Evolutionary conservation across 306 rosid genomes (phyloP).

Genomic region (Prunus armeniaca): DNA sequence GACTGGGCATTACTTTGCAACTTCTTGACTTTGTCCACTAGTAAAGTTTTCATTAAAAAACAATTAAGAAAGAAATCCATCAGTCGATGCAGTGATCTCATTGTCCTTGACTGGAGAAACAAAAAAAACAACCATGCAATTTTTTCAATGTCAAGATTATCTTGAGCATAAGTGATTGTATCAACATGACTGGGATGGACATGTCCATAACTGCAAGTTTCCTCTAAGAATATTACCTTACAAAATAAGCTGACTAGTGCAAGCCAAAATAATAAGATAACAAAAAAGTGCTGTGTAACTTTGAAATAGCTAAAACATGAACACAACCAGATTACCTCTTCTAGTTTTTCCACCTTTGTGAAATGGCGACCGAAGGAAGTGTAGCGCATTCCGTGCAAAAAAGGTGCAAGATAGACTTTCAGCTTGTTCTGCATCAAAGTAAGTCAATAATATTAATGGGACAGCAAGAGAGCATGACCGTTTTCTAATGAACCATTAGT

Average conservation of each 20-base stretch:
- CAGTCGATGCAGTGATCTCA: neutral
- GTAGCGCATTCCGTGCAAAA: conserved; percentile 78
- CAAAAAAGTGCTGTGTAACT: neutral
- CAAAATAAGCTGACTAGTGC: neutral
- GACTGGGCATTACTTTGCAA: neutral
- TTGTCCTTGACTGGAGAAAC: neutral
- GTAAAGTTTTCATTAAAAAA: neutral
- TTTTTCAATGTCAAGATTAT: neutral
- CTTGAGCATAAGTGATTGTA: neutral
- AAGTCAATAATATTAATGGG: conserved; percentile 17
- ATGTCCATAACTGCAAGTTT: neutral
- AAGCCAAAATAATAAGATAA: neutral
- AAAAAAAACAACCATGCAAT: neutral
- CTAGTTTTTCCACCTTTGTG: conserved; percentile 76
- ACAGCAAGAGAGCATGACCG: neutral
- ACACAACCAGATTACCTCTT: conserved; percentile 58
- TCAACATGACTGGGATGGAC: neutral
- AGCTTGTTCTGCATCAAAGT: conserved; percentile 62
- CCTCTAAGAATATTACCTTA: neutral
- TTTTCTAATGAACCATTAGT: neutral
- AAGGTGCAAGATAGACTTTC: conserved; percentile 76
- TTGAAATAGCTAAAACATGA: conserved; percentile 14
- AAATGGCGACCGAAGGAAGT: conserved; percentile 93
- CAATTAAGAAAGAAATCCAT: neutral
- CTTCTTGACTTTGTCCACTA: neutral